A percentile compares a stretch with the other conserved stretches of the same genome.
phyloP scores from a whole-genome alignment of 148 eudicot genomes.

The Rhododendron griersonianum region DNA sequence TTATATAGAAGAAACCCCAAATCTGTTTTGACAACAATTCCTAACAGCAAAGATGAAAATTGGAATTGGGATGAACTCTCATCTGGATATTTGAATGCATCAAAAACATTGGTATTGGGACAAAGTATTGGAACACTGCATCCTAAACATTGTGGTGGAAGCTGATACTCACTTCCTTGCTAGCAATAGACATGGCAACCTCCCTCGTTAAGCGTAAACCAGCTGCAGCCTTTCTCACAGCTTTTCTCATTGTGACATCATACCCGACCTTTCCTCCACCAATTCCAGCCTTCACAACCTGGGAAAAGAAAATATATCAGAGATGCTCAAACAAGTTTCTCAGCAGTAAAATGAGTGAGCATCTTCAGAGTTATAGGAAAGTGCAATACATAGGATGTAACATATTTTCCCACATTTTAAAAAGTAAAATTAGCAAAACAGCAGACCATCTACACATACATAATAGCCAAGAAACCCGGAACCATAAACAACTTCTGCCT shows the following conservation, averaged over 20 bases:
- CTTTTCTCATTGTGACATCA: conserved; percentile 59
- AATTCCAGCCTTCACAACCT: conserved; percentile 85
- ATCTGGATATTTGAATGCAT: neutral
- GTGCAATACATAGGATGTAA: neutral
- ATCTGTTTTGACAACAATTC: neutral
- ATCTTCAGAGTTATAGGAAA: neutral
- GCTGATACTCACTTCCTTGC: conserved; percentile 72
- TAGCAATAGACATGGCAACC: conserved; percentile 85
- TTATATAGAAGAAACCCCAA: neutral
- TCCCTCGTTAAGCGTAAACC: conserved; percentile 94
- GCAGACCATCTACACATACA: neutral
- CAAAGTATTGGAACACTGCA: neutral
- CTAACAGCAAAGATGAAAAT: neutral
- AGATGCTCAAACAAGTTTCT: neutral
- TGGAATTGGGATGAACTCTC: neutral
- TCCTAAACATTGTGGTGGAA: neutral
- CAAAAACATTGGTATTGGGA: neutral
- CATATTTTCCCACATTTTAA: neutral
- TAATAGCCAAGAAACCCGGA: neutral
- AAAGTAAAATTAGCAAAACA: neutral
- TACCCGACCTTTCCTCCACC: conserved; percentile 85
- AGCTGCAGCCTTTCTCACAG: conserved; percentile 93
- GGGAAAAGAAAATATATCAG: conserved; percentile 7
- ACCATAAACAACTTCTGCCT: conserved; percentile 2
- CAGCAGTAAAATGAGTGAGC: neutral